Evolutionary conservation across 139 green algal species (phyloP), one percentile per base, ranked within the genome.

Genomic region (Gonium pectorale): DNA sequence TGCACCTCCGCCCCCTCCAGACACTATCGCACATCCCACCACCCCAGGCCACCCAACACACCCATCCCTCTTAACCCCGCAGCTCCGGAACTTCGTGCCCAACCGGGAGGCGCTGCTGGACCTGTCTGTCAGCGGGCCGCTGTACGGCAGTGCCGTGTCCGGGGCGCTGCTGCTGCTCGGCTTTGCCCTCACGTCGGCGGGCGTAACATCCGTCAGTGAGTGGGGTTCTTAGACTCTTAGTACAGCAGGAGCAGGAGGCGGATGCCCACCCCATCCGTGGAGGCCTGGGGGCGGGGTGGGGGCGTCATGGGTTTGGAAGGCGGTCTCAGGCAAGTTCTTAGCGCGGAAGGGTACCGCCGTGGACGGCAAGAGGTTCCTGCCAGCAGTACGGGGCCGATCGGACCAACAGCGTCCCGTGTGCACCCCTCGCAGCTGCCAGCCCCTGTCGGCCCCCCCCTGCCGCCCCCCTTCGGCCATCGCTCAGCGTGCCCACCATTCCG

Each of bases 111-210:
- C 89, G n/a, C 83, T 91, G 43, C 83, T 91, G 40, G 78, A 88
- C 37, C 59, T 89, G 52, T 49, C 83, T 1, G 80, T 88, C 8
- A 86, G 89, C 41, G 95, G 95, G 4, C 95, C 24, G 38, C 90
- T 86, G 17, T 67, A 79, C 27, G 93, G 94, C 26, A 69, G 66
- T 7, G 86, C 87, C 5, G 89, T 86, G 26, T 89, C 91, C 0
- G 29, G 67, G 4, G 84, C 63, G 9, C 67, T 94, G 52, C 43
- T 96, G 64, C 69, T 95, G 46, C 27, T 89, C 15, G 95, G 95
- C 3, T 72, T 95, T 26, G 86, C 31, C 17, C 89, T 75, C 22
- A 84, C 44, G 22, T 62, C 78, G 8, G 63, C 44, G n/a, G 78
- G 78, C 22, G 19, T 75, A 7, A 73, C 33, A 29, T 75, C 1